Evolutionary conservation across 106 monocot species (phyloP), one percentile per base, ranked within the genome.

Genomic region (Narthecium ossifragum): DNA sequence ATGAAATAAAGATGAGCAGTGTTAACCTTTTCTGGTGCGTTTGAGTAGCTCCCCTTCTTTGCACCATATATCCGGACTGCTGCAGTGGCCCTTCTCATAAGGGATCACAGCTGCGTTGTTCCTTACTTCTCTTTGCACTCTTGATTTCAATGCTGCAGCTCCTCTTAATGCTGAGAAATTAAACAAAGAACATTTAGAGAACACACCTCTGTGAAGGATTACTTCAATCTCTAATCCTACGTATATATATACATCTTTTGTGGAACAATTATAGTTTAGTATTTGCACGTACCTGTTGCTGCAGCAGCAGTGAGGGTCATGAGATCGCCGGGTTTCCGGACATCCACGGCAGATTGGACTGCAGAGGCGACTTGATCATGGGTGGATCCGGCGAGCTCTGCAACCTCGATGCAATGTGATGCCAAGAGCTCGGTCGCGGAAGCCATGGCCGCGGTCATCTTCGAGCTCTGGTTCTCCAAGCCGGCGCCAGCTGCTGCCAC

Each of bases 291-390:
- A 88, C 92, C 84, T 53, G 93, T 96, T 24, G 96, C 96, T 1
- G 96, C 96, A 7, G 90, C 86, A 1, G 96, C 96, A 13, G 90
- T 90, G 55, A 96, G 84, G 10, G 96, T 96, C 77, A 90, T 55
- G 14, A 96, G 75, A 61, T 90, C 90, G 3, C 96, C 84, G 4
- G 84, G 43, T 30, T 73, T 74, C 49, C 59, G 51, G 17, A 84
- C 59, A 33, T 81, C 84, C 0, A 96, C 84, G 0, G 96, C 86
- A 2, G 96, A 90, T 36, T 60, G 64, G 31, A 90, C 72, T 0
- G 73, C 71, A 2, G 81, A 48, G 6, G 73, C 57, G 8, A 90
- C 68, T 30, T 62, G 76, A 18, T 76, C 69, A 34, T 67, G 70
- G 13, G 59, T 32, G 1, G 80, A 86, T 21, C 90, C 96, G 0